phyloP scores from a whole-genome alignment of 1,284 basidiomycete species.

The Phlebopus sp. region DNA sequence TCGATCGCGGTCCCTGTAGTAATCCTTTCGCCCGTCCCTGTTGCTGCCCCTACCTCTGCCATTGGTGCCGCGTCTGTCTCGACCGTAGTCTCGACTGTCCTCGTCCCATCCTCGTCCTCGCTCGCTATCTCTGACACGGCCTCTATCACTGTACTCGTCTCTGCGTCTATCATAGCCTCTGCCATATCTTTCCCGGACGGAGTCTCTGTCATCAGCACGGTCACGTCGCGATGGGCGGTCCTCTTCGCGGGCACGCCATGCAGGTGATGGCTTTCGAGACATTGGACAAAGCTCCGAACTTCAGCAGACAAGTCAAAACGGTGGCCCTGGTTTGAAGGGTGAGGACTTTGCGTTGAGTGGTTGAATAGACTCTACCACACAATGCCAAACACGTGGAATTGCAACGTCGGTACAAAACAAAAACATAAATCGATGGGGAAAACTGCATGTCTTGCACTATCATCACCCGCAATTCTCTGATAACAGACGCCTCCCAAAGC shows the following conservation, averaged over 20 bases:
- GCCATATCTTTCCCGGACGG: conserved; percentile 10
- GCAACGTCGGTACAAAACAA: too few species aligned
- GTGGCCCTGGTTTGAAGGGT: too few species aligned
- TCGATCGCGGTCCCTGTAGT: conserved; percentile 31
- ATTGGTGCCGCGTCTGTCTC: conserved; percentile 9
- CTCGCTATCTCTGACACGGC: conserved; percentile 35
- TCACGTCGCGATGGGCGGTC: conserved; percentile 14
- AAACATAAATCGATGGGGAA: not conserved
- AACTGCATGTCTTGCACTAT: not conserved
- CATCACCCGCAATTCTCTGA: conserved; percentile 14
- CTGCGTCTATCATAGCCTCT: conserved; percentile 7
- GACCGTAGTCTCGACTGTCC: conserved; percentile 12
- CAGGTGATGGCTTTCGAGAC: conserved; percentile 17
- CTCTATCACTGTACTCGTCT: conserved; percentile 7
- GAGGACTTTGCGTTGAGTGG: too few species aligned
- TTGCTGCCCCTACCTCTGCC: conserved; percentile 36
- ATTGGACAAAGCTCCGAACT: conserved; percentile 2
- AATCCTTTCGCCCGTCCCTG: conserved; percentile 38
- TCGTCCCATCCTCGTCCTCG: conserved; percentile 15
- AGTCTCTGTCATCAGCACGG: conserved; percentile 5
- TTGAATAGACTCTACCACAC: too few species aligned
- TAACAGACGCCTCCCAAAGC: conserved; percentile 19
- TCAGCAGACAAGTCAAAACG: not conserved
- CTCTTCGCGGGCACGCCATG: conserved; percentile 7
- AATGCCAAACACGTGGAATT: too few species aligned